These are phyloP conservation scores for Colletotrichum melonis DNA, from an alignment of 2,329 filamentous ascomycete genomes.

Conservation along the genomic window DNA sequence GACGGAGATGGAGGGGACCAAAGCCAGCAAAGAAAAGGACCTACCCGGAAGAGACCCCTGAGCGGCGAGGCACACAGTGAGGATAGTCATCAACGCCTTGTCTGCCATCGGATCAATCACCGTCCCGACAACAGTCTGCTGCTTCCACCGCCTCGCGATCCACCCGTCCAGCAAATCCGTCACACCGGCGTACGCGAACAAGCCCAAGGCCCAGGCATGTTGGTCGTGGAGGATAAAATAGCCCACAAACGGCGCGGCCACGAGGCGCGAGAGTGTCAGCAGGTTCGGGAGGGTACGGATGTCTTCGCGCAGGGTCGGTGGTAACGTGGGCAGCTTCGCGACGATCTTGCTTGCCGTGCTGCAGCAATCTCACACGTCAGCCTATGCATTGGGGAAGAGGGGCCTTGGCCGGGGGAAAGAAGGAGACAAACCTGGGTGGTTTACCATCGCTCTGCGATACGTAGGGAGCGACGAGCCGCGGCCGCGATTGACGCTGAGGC, in stretches of 20 bases:
- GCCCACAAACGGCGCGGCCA: slow-evolving; percentile 85
- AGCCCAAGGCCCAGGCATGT: slow-evolving; percentile 79
- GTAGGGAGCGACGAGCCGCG: slow-evolving; percentile 4
- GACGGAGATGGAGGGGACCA: neutral
- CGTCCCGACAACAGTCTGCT: slow-evolving; percentile 93
- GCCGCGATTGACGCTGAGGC: neutral
- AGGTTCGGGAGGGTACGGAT: slow-evolving; percentile 98
- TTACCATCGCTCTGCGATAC: slow-evolving; percentile 8
- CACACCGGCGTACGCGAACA: slow-evolving; percentile 93
- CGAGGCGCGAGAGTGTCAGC: slow-evolving; percentile 86
- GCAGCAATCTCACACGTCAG: neutral
- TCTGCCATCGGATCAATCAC: slow-evolving; percentile 98
- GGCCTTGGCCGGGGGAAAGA: neutral
- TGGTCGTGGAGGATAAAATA: slow-evolving; percentile 89
- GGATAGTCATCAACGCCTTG: slow-evolving; percentile 93
- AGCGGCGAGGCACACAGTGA: slow-evolving; percentile 85
- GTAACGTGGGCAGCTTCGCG: slow-evolving; percentile 18
- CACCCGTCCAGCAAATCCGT: slow-evolving; percentile 95
- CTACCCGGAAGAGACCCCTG: slow-evolving; percentile 84
- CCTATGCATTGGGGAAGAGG: neutral
- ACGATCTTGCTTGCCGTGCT: slow-evolving; percentile 15
- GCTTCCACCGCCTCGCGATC: slow-evolving; percentile 88
- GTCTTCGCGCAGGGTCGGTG: slow-evolving; percentile 73
- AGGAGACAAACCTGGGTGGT: neutral
- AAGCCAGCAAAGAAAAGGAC: slow-evolving; percentile 41